phyloP scores from a whole-genome alignment of 495 filamentous ascomycete species.

The Penicillium silybi region DNA sequence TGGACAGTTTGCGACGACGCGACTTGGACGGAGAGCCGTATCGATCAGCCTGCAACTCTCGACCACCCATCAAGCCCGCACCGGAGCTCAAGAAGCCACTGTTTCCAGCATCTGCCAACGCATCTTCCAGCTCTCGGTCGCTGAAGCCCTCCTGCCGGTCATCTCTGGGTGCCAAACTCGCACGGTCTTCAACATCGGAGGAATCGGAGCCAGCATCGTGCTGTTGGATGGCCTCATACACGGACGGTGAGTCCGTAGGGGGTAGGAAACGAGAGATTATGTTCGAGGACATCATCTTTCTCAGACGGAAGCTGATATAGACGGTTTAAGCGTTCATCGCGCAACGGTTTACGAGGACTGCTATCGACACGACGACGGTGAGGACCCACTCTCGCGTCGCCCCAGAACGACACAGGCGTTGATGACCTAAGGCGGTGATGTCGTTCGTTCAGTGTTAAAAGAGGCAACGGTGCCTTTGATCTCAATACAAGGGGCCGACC shows the following conservation, averaged over 20 bases:
- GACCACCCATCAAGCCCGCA: conserved; percentile 34
- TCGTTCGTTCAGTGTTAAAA: not conserved
- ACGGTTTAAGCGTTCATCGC: conserved; percentile 10
- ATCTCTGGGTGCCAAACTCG: conserved; percentile 64
- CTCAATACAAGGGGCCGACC: not conserved
- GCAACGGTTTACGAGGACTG: not conserved
- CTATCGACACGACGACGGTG: not conserved
- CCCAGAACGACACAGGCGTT: not conserved
- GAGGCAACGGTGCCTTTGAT: not conserved
- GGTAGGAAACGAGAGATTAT: conserved; percentile 72
- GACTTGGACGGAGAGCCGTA: conserved; percentile 16
- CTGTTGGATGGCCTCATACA: conserved; percentile 66
- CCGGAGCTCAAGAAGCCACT: conserved; percentile 59
- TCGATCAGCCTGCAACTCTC: conserved; percentile 6
- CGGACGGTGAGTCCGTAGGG: conserved; percentile 57
- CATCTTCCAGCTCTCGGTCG: conserved; percentile 67
- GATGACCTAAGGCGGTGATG: too few relatives aligned
- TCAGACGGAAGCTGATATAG: conserved; percentile 7
- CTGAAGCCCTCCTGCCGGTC: conserved; percentile 63
- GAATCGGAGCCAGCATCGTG: conserved; percentile 55
- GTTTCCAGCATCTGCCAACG: conserved; percentile 56
- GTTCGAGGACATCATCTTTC: conserved; percentile 69
- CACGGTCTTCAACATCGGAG: conserved; percentile 63
- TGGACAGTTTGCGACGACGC: conserved; percentile 28
- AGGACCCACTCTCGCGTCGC: not conserved